Base-by-base conservation (phyloP, 768 basidiomycete species). In the Trametes cubensis region DNA sequence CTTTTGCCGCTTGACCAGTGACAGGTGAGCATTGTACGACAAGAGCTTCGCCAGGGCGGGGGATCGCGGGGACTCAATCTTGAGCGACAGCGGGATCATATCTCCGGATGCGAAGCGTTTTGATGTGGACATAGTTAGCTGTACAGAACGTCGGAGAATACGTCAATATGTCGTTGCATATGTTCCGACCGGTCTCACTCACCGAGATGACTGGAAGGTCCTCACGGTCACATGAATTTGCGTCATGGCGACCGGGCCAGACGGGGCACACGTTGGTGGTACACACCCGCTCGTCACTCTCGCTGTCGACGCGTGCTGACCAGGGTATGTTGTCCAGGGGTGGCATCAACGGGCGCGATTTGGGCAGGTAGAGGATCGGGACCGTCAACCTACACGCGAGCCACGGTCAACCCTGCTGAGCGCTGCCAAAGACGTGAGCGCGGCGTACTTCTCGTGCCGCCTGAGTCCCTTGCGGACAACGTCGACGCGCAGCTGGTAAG, bases 351-450 rank as follows among this genome's bases (percentile, higher is more conserved):
- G 80, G 80, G 48, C 73, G 73, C 17, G 79, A 73, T 66, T 80
- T 79, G 2, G 80, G 80, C 20, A 82, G 71, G 64, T 81, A 81
- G 40, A 78, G 71, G 14, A 81, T 67, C 11, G 74, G 77, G 48
- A 80, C 72, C 38, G 58, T n/a, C 45, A 66, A 40, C 53, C 61
- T 62, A 41, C 52, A 48, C 44, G 40, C 41, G 42, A 39, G 50
- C 44, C 41, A 41, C 45, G 59, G 53, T 64, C 54, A 60, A 53
- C 39, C 28, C 56, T 28, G 48, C 41, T 20, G 54, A 17, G 28
- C 25, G 41, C 23, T 42, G 51, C 10, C 42, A 42, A 50, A 7
- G 41, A 42, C 52, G 38, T 48, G 26, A 58, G 26, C 42, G 49
- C 45, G 48, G 65, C 69, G 61, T 70, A 80, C 80, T 72, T 70